phyloP scores from a whole-genome alignment of 2,329 filamentous ascomycete genomes.

The Zymoseptoria brevis region DNA sequence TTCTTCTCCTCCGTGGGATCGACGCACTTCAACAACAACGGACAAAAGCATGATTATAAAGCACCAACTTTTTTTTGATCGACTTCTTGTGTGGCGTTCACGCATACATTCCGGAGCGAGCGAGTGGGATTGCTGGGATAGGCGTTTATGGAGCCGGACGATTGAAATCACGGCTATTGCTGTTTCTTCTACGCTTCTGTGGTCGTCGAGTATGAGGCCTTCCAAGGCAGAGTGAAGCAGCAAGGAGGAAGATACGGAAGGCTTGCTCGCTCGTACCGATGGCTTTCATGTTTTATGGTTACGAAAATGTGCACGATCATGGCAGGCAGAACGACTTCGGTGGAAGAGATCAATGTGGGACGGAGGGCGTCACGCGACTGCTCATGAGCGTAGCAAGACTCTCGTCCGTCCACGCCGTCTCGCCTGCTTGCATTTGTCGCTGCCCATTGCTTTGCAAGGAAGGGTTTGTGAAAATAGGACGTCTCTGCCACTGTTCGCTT shows the following conservation, averaged over 20 bases:
- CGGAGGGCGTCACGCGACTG: neutral
- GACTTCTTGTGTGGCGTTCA: neutral
- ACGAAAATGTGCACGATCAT: neutral
- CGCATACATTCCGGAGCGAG: neutral
- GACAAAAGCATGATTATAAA: conserved; percentile 1
- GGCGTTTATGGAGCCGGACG: neutral
- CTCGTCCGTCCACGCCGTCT: neutral
- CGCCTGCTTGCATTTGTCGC: neutral
- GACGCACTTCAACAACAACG: neutral
- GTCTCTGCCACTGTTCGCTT: neutral
- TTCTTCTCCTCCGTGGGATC: neutral
- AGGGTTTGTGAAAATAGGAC: neutral
- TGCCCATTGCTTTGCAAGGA: neutral
- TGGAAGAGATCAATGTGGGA: neutral
- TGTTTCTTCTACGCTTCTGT: neutral
- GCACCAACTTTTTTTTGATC: neutral
- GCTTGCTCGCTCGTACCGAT: neutral
- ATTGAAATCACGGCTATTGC: neutral
- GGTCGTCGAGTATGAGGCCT: neutral
- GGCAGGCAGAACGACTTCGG: neutral
- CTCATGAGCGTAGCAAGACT: neutral
- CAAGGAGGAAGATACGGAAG: neutral
- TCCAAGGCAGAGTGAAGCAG: neutral
- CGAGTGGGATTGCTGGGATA: neutral
- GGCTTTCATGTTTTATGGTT: neutral